Conservation (phyloP, 2,329 filamentous ascomycete species). For the Epicoccum nigrum region DNA sequence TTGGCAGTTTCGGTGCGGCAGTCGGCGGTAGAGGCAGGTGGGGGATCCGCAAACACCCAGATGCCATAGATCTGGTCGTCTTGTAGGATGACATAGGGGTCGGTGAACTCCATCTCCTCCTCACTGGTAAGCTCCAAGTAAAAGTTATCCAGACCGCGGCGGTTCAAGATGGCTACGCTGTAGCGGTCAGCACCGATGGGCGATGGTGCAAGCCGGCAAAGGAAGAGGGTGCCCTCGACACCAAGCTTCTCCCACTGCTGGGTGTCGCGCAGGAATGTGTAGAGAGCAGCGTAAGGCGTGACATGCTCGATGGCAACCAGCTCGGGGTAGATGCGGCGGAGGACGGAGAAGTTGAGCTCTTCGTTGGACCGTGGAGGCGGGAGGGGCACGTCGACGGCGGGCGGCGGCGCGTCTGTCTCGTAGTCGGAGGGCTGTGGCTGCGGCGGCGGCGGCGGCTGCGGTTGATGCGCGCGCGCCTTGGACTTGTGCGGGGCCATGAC, state of each 20-base stretch:
- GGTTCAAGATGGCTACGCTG: slow-evolving; percentile 55
- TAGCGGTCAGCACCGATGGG: slow-evolving; percentile 50
- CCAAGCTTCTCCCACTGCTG: slow-evolving; percentile 82
- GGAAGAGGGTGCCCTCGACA: slow-evolving; percentile 86
- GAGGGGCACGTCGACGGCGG: slow-evolving; percentile 46
- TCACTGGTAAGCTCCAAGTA: slow-evolving; percentile 49
- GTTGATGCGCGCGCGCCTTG: slow-evolving; percentile 39
- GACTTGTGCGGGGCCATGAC: slow-evolving; percentile 40
- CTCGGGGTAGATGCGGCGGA: slow-evolving; percentile 79
- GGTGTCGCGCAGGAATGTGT: slow-evolving; percentile 71
- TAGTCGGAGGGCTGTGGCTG: slow-evolving; percentile 60
- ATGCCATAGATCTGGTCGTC: slow-evolving; percentile 61
- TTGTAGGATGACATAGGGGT: slow-evolving; percentile 65
- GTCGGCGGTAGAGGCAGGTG: slow-evolving; percentile 61
- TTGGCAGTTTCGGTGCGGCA: slow-evolving; percentile 58
- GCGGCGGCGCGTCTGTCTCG: slow-evolving; percentile 55
- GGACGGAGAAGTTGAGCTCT: slow-evolving; percentile 84
- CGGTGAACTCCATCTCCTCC: slow-evolving; percentile 55
- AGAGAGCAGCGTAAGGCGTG: slow-evolving; percentile 85
- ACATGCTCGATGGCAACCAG: slow-evolving; percentile 77
- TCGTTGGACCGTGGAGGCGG: slow-evolving; percentile 72
- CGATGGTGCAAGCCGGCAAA: slow-evolving; percentile 66
- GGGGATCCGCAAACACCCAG: slow-evolving; percentile 68
- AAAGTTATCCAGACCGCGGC: slow-evolving; percentile 57
- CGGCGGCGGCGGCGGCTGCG: slow-evolving; percentile 41